These are phyloP conservation scores for Raffaelea ambrosiae DNA, from an alignment of 2,329 filamentous ascomycete genomes.

Conservation along the genomic window DNA sequence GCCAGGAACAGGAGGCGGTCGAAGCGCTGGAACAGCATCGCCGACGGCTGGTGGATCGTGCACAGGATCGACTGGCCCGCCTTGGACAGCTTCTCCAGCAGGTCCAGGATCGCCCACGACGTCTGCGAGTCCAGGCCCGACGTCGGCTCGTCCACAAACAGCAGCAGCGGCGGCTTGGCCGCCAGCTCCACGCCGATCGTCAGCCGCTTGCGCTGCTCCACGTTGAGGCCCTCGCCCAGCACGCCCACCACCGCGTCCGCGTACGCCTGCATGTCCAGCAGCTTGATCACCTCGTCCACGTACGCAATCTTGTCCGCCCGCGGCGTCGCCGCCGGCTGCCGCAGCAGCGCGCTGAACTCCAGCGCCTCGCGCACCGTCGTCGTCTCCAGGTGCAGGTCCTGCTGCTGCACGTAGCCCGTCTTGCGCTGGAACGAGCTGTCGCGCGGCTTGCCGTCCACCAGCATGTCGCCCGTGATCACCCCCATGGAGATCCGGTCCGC, in stretches of 20 bases:
- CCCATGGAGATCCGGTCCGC: slow-evolving; percentile 83
- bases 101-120: slow-evolving; percentile 82
- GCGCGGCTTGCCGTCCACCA: slow-evolving; percentile 55
- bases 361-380: slow-evolving; percentile 84
- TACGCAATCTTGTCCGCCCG: slow-evolving; percentile 76
- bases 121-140: slow-evolving; percentile 91
- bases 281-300: slow-evolving; percentile 83
- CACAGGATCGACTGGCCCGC: slow-evolving; percentile 90
- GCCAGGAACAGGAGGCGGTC: slow-evolving; percentile 74
- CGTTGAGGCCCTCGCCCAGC: slow-evolving; percentile 74
- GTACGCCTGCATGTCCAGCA: slow-evolving; percentile 84
- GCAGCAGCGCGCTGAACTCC: slow-evolving; percentile 75
- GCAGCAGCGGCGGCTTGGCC: slow-evolving; percentile 78
- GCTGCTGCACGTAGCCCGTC: slow-evolving; percentile 86
- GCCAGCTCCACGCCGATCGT: slow-evolving; percentile 77
- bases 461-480: slow-evolving; percentile 78
- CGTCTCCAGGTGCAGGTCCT: slow-evolving; percentile 83
- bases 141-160: slow-evolving; percentile 92
- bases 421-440: slow-evolving; percentile 84
- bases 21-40: slow-evolving; percentile 89
- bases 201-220: slow-evolving; percentile 64
- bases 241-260: slow-evolving; percentile 88
- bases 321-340: slow-evolving; percentile 68
- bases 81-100: slow-evolving; percentile 83
- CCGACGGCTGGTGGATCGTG: slow-evolving; percentile 95